phyloP scores from a whole-genome alignment of 768 basidiomycete genomes.

The Piloderma croceum region DNA sequence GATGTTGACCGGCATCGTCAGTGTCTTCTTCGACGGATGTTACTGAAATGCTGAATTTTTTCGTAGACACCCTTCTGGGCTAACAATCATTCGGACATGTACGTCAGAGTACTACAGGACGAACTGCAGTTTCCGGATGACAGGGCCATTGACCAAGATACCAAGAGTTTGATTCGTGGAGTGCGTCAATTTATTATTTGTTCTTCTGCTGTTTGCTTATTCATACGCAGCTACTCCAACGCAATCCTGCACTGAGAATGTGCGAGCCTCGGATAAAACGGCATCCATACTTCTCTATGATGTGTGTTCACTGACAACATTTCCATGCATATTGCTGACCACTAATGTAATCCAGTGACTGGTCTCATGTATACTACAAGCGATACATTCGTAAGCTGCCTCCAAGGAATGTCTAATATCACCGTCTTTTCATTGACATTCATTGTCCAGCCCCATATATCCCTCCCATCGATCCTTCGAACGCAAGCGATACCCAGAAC shows the following conservation, averaged over 20 bases:
- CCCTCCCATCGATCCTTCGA: slow-evolving; percentile 83
- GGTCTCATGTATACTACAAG: slow-evolving; percentile 92
- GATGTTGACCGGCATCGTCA: slow-evolving; percentile 92
- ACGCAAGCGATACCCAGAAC: slow-evolving; percentile 94
- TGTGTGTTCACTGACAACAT: slow-evolving; percentile 47
- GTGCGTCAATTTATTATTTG: slow-evolving; percentile 42
- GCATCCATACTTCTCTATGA: slow-evolving; percentile 93
- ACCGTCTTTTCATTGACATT: slow-evolving; percentile 4
- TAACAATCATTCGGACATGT: slow-evolving; percentile 92
- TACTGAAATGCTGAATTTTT: slow-evolving; percentile 11
- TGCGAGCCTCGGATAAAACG: slow-evolving; percentile 91
- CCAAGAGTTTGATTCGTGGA: slow-evolving; percentile 91
- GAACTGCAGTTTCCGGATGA: slow-evolving; percentile 89
- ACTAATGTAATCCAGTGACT: slow-evolving; percentile 53
- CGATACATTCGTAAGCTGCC: slow-evolving; percentile 82
- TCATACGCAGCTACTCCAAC: slow-evolving; percentile 71
- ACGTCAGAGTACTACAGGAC: slow-evolving; percentile 85
- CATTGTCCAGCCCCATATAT: slow-evolving; percentile 74
- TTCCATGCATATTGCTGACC: slow-evolving; percentile 11
- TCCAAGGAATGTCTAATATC: slow-evolving; percentile 3
- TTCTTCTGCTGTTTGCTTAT: slow-evolving; percentile 7
- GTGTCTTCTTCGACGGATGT: slow-evolving; percentile 28
- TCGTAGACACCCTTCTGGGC: slow-evolving; percentile 87
- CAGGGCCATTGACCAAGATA: slow-evolving; percentile 88
- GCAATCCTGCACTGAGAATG: slow-evolving; percentile 85